These are phyloP conservation scores for Crotalaria pallida DNA, from an alignment of 306 rosid species.

Conservation along the genomic window DNA sequence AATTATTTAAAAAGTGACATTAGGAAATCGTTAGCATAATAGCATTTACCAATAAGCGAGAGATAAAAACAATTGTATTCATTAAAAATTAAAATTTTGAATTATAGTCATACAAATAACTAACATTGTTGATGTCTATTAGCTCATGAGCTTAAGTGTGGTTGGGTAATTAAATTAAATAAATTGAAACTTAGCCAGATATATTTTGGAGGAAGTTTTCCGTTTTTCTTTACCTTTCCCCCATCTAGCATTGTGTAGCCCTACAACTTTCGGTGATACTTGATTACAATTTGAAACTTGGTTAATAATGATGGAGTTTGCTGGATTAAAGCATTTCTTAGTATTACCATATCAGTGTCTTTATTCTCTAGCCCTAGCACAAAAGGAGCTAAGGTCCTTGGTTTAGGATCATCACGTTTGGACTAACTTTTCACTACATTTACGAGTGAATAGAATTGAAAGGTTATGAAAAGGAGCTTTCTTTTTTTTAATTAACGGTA, in stretches of 20 bases:
- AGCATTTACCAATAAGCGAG: too few species aligned
- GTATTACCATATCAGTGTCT: neutral
- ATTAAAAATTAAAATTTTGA: too few species aligned
- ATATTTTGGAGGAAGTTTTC: neutral
- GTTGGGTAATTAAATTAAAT: constrained; percentile 12
- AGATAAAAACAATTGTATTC: too few species aligned
- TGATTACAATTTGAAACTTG: constrained; percentile 36
- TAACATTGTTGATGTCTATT: too few species aligned
- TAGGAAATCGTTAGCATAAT: too few species aligned
- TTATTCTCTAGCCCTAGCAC: neutral
- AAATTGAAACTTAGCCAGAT: neutral
- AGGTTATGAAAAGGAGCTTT: neutral
- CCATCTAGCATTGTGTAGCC: neutral
- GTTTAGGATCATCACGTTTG: neutral
- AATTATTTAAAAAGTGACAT: too few species aligned
- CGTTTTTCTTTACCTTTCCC: neutral
- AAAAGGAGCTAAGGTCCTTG: neutral
- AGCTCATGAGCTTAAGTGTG: neutral
- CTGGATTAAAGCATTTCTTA: neutral
- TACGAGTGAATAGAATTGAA: constrained; percentile 6
- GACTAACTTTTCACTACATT: constrained; percentile 5
- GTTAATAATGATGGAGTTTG: constrained; percentile 27
- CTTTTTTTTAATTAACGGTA: too few species aligned
- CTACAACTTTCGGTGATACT: constrained; percentile 59
- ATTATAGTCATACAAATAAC: too few species aligned